Conservation (phyloP, 495 filamentous ascomycete genomes). For the Talaromyces ruber region DNA sequence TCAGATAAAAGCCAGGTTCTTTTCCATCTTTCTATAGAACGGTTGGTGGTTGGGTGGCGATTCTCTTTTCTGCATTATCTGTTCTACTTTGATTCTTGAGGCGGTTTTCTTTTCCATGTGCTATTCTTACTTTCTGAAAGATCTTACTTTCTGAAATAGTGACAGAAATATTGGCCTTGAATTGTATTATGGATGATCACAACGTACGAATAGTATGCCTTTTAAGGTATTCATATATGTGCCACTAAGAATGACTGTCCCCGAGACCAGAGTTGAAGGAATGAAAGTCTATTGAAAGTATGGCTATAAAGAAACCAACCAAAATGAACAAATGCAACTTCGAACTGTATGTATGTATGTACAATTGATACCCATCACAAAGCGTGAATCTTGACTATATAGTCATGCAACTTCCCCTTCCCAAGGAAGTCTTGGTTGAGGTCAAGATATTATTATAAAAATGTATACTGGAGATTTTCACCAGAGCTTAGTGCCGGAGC, state of each 20-base stretch:
- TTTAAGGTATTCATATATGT: too few relatives aligned
- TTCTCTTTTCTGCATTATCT: background rate
- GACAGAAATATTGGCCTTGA: too few relatives aligned
- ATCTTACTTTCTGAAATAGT: background rate
- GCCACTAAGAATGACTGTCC: background rate
- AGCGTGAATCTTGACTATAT: background rate
- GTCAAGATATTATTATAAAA: background rate
- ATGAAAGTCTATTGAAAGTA: background rate
- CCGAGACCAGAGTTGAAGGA: background rate
- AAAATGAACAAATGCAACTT: background rate
- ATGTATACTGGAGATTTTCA: background rate
- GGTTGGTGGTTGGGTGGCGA: background rate
- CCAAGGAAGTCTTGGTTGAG: background rate
- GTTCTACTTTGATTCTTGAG: background rate
- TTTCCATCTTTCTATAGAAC: background rate
- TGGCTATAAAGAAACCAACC: background rate
- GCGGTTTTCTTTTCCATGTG: background rate
- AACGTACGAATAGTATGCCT: background rate
- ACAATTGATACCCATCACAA: background rate
- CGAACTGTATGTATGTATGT: background rate
- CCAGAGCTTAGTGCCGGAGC: background rate
- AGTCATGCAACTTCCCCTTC: background rate
- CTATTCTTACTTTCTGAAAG: background rate
- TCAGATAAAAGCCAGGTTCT: background rate
- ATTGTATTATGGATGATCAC: background rate